Conservation (phyloP, 176 grass and related monocot genomes). For the Dendrocalamus sinicus region DNA sequence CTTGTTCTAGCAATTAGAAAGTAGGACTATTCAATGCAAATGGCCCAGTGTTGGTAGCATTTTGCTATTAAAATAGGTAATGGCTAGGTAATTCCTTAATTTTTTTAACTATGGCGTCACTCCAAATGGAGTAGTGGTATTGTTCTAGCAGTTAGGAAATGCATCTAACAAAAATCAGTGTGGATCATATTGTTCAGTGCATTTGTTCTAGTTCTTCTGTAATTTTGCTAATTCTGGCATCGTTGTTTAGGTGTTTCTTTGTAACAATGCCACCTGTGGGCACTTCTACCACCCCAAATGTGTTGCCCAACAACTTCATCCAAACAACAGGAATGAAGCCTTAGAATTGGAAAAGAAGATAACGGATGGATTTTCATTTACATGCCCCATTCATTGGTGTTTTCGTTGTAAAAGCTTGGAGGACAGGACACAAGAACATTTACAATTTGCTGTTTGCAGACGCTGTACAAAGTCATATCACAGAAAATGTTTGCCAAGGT, state of each 20-base stretch:
- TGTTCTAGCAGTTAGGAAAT: slow-evolving; percentile 31
- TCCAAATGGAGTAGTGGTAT: neutral
- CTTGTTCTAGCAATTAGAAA: neutral
- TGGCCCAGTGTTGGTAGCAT: neutral
- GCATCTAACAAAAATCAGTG: slow-evolving; percentile 15
- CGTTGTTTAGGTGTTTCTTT: slow-evolving; percentile 79
- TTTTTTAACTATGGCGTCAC: neutral
- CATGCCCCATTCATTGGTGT: slow-evolving; percentile 84
- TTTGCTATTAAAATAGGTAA: slow-evolving; percentile 17
- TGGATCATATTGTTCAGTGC: slow-evolving; percentile 16
- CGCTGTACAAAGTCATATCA: slow-evolving; percentile 91
- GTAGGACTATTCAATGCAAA: neutral
- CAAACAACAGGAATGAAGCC: slow-evolving; percentile 52
- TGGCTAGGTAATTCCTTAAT: slow-evolving; percentile 3
- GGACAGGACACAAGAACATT: slow-evolving; percentile 57
- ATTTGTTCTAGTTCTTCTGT: slow-evolving; percentile 1
- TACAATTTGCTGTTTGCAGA: slow-evolving; percentile 92
- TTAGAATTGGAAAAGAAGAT: slow-evolving; percentile 68
- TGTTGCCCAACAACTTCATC: slow-evolving; percentile 63
- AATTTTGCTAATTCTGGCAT: slow-evolving; percentile 40
- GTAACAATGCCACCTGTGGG: slow-evolving; percentile 94
- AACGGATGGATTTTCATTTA: slow-evolving; percentile 69
- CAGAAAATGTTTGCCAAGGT: slow-evolving; percentile 93
- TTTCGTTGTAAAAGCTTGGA: slow-evolving; percentile 72
- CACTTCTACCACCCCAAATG: slow-evolving; percentile 96